These are phyloP conservation scores for Teratosphaeria gauchensis DNA, from an alignment of 2,329 filamentous ascomycete genomes.

Conservation along the genomic window DNA sequence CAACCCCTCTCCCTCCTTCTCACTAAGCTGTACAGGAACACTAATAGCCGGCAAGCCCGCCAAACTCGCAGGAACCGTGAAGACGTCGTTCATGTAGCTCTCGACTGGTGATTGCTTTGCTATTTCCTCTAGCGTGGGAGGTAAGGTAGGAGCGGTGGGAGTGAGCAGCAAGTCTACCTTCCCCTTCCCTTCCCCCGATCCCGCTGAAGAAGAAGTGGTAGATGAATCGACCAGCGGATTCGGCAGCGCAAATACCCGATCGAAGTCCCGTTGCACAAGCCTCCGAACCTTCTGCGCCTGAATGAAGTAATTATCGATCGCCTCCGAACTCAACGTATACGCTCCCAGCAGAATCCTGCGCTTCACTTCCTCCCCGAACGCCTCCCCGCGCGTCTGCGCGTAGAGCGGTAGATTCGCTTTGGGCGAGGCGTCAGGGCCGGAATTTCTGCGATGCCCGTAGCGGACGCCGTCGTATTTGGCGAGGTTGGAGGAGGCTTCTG, in stretches of 20 bases:
- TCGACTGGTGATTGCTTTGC: conserved; percentile 50
- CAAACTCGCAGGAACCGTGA: conserved; percentile 88
- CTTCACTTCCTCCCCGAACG: conserved; percentile 77
- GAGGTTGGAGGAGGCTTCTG: conserved; percentile 90
- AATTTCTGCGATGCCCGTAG: conserved; percentile 55
- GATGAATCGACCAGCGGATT: conserved; percentile 53
- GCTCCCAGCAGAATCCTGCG: conserved; percentile 80
- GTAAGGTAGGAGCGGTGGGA: conserved; percentile 71
- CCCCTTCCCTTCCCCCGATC: conserved; percentile 33
- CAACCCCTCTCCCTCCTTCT: conserved; percentile 3
- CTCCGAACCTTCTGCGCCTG: conserved; percentile 82
- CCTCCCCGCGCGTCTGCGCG: conserved; percentile 59
- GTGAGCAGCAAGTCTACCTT: conserved; percentile 78
- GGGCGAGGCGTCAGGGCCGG: conserved; percentile 41
- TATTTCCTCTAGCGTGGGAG: conserved; percentile 56
- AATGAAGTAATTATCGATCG: conserved; percentile 93
- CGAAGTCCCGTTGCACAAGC: conserved; percentile 77
- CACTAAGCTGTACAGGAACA: conserved; percentile 51
- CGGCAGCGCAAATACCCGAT: conserved; percentile 58
- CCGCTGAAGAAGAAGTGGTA: background rate
- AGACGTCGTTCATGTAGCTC: conserved; percentile 84
- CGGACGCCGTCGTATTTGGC: conserved; percentile 96
- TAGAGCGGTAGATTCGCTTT: conserved; percentile 46
- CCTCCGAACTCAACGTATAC: conserved; percentile 79
- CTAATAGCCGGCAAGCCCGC: conserved; percentile 85